Evolutionary conservation across 129 eudicot species (phyloP).

Genomic region (Deinandra increscens): DNA sequence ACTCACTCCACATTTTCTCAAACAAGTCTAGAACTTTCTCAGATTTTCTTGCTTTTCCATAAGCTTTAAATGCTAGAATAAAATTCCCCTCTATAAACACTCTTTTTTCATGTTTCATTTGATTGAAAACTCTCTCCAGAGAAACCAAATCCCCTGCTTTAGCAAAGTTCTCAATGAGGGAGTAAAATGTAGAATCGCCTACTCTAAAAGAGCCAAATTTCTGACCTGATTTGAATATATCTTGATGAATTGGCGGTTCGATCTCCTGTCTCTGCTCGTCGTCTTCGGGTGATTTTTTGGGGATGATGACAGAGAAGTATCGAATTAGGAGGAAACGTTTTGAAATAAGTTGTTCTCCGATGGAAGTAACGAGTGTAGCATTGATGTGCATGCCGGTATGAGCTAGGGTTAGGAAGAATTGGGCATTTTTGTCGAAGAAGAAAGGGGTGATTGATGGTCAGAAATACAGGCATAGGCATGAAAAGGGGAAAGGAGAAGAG

Average conservation of each 20-base stretch:
- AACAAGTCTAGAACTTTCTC: slow-evolving; percentile 75
- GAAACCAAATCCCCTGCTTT: slow-evolving; percentile 59
- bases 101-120: slow-evolving; percentile 72
- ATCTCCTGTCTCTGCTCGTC: slow-evolving; percentile 7
- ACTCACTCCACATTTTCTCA: slow-evolving; percentile 69
- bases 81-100: slow-evolving; percentile 64
- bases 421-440: slow-evolving; percentile 12
- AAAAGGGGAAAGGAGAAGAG: not conserved
- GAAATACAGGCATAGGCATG: not conserved
- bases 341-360: slow-evolving; percentile 30
- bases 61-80: slow-evolving; percentile 62
- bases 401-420: slow-evolving; percentile 13
- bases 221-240: slow-evolving; percentile 43
- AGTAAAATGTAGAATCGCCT: slow-evolving; percentile 79
- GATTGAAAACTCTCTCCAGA: slow-evolving; percentile 52
- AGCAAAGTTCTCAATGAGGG: slow-evolving; percentile 64
- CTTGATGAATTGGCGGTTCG: slow-evolving; percentile 44
- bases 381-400: not conserved
- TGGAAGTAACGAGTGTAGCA: slow-evolving; percentile 14
- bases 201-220: slow-evolving; percentile 61
- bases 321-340: slow-evolving; percentile 36
- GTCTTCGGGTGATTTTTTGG: not conserved
- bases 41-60: slow-evolving; percentile 58
- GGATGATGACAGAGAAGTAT: slow-evolving; percentile 34
- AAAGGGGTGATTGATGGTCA: too few species aligned